phyloP scores from a whole-genome alignment of 352 stramenopile species.

The Phytophthora pinifolia region DNA sequence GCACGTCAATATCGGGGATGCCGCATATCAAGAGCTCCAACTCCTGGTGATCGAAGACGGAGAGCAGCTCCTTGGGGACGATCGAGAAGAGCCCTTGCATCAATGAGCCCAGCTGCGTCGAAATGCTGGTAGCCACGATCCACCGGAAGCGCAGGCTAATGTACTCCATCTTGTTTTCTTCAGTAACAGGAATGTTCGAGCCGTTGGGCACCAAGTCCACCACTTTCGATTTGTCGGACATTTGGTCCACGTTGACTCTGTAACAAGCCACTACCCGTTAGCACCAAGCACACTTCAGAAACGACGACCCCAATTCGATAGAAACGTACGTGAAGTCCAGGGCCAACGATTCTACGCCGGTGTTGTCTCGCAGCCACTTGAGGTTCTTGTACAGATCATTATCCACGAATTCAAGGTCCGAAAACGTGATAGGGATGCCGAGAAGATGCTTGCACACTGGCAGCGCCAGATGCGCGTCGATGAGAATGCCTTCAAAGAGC shows the following conservation, averaged over 20 bases:
- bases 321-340: conserved; percentile 79
- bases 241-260: conserved; percentile 76
- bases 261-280: conserved; percentile 7
- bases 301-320: conserved; percentile 2
- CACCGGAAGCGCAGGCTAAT: conserved; percentile 92
- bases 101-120: conserved; percentile 91
- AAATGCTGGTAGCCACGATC: conserved; percentile 82
- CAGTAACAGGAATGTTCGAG: conserved; percentile 93
- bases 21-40: conserved; percentile 98
- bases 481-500: conserved; percentile 87
- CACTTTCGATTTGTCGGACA: conserved; percentile 74
- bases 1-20: conserved; percentile 96
- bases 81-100: conserved; percentile 97
- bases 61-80: conserved; percentile 92
- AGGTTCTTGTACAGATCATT: conserved; percentile 86
- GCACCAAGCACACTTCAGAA: background rate
- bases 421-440: conserved; percentile 89
- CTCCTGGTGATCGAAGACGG: conserved; percentile 97
- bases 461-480: conserved; percentile 81
- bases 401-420: conserved; percentile 90
- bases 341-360: conserved; percentile 72
- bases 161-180: conserved; percentile 98
- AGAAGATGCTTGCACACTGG: conserved; percentile 91
- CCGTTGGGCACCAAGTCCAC: conserved; percentile 96
- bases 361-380: conserved; percentile 83